Base-by-base conservation (phyloP, 139 green algal species). In the Chlorella sp. region DNA sequence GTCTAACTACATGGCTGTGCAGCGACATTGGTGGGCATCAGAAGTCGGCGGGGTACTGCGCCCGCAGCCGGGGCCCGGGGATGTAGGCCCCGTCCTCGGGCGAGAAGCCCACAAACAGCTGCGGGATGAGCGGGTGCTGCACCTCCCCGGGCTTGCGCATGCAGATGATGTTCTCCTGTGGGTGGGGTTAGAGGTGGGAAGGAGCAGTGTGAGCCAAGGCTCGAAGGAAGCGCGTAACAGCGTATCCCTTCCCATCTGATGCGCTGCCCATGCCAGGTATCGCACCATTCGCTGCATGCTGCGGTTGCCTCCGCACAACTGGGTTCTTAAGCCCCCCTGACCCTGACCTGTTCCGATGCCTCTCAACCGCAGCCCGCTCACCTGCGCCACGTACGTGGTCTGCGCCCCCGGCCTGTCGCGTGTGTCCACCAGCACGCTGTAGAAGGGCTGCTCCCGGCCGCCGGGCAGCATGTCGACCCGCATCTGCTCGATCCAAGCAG, bases 401-500 rank as follows among this genome's bases (percentile, higher is more conserved):
- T 75, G 60, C 11, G 60, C 78, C 62, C 78, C 78, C 38, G 82
- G 60, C 43, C 82, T 73, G 60, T 74, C 68, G 34, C 75, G 74
- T 40, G 43, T 60, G 28, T 87, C 82, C 60, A 87, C 82, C 32
- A 87, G 44, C n/a, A 87, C 82, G 22, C 68, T 44, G 73, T 83
- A 87, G 58, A 87, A 87, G 38, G 73, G 82, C 74, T 87, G 82
- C 14, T 22, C 13, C n/a, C 73, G 43, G 26, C 73, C 73, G n/a
- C 32, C 20, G 0, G 58, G 38, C 58, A 87, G 73, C 48, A 36
- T 24, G 73, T 83, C 82, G 13, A 87, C 82, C 13, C 48, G 48
- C 82, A 87, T 87, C 38, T 58, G 17, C 73, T 78, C 44, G 11
- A 86, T 86, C 82, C 82, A 86, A 24, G 44, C 56, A 30, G 65